These are phyloP conservation scores for Mortierella polycephala DNA, from an alignment of 371 early-diverging fungal genomes.

Conservation along the genomic window DNA sequence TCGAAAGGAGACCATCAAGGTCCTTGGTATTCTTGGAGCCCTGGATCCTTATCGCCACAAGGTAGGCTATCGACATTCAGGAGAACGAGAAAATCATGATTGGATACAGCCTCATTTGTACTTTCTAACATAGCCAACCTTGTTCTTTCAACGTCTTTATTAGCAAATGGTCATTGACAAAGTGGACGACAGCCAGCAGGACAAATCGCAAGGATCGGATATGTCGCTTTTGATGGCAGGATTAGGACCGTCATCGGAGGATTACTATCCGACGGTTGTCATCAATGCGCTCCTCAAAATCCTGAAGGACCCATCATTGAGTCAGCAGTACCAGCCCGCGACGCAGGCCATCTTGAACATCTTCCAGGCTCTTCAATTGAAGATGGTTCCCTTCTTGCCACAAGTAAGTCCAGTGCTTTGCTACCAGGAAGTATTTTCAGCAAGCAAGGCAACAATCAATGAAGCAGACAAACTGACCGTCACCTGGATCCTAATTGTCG, in stretches of 20 bases:
- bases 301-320: conserved; percentile 84
- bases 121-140: not conserved
- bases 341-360: conserved; percentile 94
- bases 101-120: not conserved
- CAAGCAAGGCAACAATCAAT: conserved; percentile 13
- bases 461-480: conserved; percentile 65
- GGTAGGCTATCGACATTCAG: conserved; percentile 51
- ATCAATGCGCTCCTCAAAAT: conserved; percentile 93
- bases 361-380: conserved; percentile 90
- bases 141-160: not conserved
- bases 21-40: conserved; percentile 96
- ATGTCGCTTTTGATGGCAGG: conserved; percentile 77
- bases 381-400: conserved; percentile 85
- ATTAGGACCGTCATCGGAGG: conserved; percentile 81
- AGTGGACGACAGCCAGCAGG: conserved; percentile 66
- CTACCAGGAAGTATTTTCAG: conserved; percentile 11
- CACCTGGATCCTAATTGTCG: not conserved
- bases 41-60: conserved; percentile 95
- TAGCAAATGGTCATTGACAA: conserved; percentile 61
- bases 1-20: conserved; percentile 86
- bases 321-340: conserved; percentile 87
- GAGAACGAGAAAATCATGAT: not conserved
- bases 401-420: conserved; percentile 54
- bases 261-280: conserved; percentile 90
- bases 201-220: conserved; percentile 70